Evolutionary conservation across 495 filamentous ascomycete genomes (phyloP).

Genomic region (Trichoderma erinaceum): DNA sequence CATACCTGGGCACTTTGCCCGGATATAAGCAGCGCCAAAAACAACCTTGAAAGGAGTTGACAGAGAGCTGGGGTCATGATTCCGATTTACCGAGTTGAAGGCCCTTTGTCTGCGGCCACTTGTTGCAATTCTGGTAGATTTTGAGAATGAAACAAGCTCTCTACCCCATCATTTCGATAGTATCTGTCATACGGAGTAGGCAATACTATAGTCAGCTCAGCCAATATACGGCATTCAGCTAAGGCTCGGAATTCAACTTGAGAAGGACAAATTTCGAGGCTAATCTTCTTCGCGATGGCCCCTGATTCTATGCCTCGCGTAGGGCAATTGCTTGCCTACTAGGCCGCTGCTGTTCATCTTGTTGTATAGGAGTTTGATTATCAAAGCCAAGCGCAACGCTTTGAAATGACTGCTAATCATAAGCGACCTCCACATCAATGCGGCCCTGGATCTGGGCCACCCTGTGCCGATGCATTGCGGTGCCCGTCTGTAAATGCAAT

Average conservation of each 20-base stretch:
- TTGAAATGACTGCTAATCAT: neutral
- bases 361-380: too few relatives aligned
- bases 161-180: neutral
- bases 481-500: neutral
- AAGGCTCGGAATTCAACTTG: too few relatives aligned
- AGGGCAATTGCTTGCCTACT: too few relatives aligned
- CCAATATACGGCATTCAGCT: too few relatives aligned
- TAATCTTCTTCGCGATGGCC: too few relatives aligned
- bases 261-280: too few relatives aligned
- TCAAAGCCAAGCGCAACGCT: too few relatives aligned
- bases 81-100: neutral
- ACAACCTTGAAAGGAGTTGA: neutral
- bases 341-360: too few relatives aligned
- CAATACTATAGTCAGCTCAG: too few relatives aligned
- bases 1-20: neutral
- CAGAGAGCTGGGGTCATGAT: neutral
- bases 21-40: neutral
- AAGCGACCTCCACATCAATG: neutral
- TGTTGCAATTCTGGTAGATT: neutral
- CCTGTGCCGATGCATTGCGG: neutral
- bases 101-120: neutral
- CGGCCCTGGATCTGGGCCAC: neutral
- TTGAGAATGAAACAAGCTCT: constrained; percentile 6
- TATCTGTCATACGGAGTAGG: neutral
- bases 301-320: too few relatives aligned